A percentile compares a stretch with the other conserved stretches of the same genome.
These are phyloP conservation scores for Nakataea oryzae DNA, from an alignment of 2,329 filamentous ascomycete genomes.

Conservation along the genomic window DNA sequence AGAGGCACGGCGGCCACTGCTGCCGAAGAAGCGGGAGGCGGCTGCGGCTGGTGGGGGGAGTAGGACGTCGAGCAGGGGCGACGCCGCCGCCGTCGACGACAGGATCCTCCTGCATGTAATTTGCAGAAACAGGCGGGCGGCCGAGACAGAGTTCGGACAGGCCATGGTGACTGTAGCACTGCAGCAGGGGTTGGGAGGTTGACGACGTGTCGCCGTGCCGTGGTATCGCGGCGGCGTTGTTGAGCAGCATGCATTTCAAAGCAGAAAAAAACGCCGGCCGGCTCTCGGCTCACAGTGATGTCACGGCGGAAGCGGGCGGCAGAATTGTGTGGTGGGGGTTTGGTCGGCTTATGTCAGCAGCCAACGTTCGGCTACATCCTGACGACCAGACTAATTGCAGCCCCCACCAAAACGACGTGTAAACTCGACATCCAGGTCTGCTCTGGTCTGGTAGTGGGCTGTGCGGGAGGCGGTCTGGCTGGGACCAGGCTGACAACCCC, in stretches of 20 bases:
- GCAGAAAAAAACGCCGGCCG: not conserved
- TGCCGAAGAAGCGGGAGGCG: not conserved
- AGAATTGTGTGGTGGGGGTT: not conserved
- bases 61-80: slow-evolving; percentile 29
- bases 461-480: too few relatives aligned
- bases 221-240: not conserved
- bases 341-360: not conserved
- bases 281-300: slow-evolving; percentile 1
- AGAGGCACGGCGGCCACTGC: not conserved
- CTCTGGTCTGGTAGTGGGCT: too few relatives aligned
- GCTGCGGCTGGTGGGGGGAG: slow-evolving; percentile 16
- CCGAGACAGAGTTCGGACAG: slow-evolving; percentile 12
- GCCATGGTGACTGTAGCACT: not conserved
- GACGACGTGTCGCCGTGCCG: not conserved
- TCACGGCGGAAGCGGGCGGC: not conserved
- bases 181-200: too few relatives aligned
- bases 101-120: slow-evolving; percentile 7
- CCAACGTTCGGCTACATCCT: not conserved
- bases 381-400: not conserved
- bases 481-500: too few relatives aligned
- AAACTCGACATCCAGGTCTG: too few relatives aligned
- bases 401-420: not conserved
- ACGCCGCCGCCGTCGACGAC: slow-evolving; percentile 7
- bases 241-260: not conserved
- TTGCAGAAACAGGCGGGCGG: slow-evolving; percentile 20